Base-by-base conservation (phyloP, 1,284 basidiomycete genomes). In the Trichosporon sp. region DNA sequence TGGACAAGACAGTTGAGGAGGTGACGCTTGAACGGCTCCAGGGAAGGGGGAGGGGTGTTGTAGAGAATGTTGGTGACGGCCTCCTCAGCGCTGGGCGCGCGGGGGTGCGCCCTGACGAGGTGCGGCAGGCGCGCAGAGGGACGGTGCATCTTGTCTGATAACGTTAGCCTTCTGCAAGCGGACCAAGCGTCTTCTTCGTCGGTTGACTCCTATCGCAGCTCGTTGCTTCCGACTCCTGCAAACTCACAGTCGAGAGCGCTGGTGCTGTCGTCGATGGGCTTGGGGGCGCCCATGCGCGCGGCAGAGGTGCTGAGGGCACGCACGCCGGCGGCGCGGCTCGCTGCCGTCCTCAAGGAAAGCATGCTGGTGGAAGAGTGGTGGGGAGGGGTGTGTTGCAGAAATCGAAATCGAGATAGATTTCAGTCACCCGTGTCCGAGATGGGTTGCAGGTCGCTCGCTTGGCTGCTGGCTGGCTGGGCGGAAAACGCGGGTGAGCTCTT, bases 1-100 rank as follows among this genome's bases (percentile, higher is more conserved):
- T 99, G 97, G 7, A 99, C 97, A 71, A 99, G 89, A 84, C 95
- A 98, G 85, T 99, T 99, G 74, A 99, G 88, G 70, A 96, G 89
- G 81, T 99, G 97, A 92, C 93, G 92, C 88, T 97, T 98, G 85
- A 91, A 97, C 1, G 95, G 95, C 81, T 97, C 92, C 67, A 90
- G 84, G 80, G 90, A 93, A 1, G 95, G 94, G 21, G 95, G 92
- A 7, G 95, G 95, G 7, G 95, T 98, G 82, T 98, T 98, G 85
- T 95, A 97, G 47, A 96, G 85, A 75, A 97, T 96, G 81, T 95
- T 96, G 25, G 93, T 95, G 29, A 97, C 94, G 51, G 93, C 92
- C 83, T 97, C 94, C 83, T 96, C 94, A 51, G 93, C 94, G 34
- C 88, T 90, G 8, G 79, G 78, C n/a, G 76, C 73, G 68, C 80